These are phyloP conservation scores for Termitomyces sp. DNA, from an alignment of 768 basidiomycete genomes.

Conservation along the genomic window DNA sequence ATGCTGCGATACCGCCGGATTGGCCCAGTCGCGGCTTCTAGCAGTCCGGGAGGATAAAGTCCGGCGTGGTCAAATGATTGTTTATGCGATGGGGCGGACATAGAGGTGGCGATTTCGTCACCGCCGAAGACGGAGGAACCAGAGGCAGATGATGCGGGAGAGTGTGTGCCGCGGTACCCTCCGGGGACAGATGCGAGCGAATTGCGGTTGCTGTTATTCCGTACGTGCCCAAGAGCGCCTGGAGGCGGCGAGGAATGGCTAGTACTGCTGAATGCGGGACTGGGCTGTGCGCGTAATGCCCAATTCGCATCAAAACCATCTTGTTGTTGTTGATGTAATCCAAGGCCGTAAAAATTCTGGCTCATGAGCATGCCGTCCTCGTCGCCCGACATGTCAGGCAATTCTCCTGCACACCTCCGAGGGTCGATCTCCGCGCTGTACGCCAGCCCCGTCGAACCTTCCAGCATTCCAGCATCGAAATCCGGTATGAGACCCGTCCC, in stretches of 20 bases:
- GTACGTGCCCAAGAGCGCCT: conserved; percentile 16
- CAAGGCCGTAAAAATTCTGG: conserved; percentile 9
- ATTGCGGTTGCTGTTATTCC: conserved; percentile 9
- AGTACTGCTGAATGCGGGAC: conserved; percentile 35
- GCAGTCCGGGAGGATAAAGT: conserved; percentile 42
- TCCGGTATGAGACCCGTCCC: conserved; percentile 20
- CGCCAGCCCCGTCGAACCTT: conserved; percentile 3
- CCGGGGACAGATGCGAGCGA: conserved; percentile 15
- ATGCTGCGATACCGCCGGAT: conserved; percentile 69
- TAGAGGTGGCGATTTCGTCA: conserved; percentile 39
- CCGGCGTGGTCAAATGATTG: conserved; percentile 54
- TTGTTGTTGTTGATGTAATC: background rate
- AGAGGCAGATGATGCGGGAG: conserved; percentile 21
- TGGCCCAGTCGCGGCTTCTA: conserved; percentile 47
- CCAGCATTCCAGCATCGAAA: conserved; percentile 9
- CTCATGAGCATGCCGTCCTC: conserved; percentile 46
- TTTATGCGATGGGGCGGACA: conserved; percentile 69
- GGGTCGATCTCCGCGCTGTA: conserved; percentile 33
- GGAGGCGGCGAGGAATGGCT: conserved; percentile 35
- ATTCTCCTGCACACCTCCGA: conserved; percentile 47
- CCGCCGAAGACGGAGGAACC: conserved; percentile 22
- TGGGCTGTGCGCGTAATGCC: conserved; percentile 30
- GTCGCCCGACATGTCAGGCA: conserved; percentile 47
- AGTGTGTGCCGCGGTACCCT: conserved; percentile 4
- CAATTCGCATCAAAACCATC: conserved; percentile 24